Conservation (phyloP, 257 asterid genomes). For the Ballota nigra region DNA sequence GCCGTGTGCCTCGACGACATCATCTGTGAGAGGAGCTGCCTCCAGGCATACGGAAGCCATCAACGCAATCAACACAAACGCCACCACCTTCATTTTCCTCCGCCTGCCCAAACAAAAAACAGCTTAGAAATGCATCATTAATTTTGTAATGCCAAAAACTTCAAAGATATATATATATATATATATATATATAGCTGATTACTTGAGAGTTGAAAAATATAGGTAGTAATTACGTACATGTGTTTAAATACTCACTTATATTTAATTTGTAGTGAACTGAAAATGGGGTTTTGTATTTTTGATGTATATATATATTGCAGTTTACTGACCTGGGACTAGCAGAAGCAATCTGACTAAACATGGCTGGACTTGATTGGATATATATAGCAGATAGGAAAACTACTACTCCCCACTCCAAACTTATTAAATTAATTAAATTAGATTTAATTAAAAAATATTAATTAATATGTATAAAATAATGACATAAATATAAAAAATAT, state of each 20-base stretch:
- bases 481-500: no score
- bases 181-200: no score
- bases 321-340: conserved; percentile 24
- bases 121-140: no score
- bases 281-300: not conserved
- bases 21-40: conserved; percentile 18
- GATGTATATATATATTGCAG: not conserved
- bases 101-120: conserved; percentile 7
- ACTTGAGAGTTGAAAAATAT: no score
- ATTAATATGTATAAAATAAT: no score
- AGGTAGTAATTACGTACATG: no score
- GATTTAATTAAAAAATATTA: no score
- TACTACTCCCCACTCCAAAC: no score
- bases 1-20: not conserved
- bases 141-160: no score
- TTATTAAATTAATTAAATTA: no score
- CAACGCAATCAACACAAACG: conserved; percentile 25
- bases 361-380: not conserved
- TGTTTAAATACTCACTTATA: no score
- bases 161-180: no score
- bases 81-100: conserved; percentile 26
- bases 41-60: conserved; percentile 25
- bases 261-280: not conserved
- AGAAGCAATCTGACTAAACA: conserved; percentile 21
- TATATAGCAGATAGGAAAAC: conserved; percentile 13